phyloP scores from a whole-genome alignment of 2,329 filamentous ascomycete species.

The Pleochaeta shiraiana region DNA sequence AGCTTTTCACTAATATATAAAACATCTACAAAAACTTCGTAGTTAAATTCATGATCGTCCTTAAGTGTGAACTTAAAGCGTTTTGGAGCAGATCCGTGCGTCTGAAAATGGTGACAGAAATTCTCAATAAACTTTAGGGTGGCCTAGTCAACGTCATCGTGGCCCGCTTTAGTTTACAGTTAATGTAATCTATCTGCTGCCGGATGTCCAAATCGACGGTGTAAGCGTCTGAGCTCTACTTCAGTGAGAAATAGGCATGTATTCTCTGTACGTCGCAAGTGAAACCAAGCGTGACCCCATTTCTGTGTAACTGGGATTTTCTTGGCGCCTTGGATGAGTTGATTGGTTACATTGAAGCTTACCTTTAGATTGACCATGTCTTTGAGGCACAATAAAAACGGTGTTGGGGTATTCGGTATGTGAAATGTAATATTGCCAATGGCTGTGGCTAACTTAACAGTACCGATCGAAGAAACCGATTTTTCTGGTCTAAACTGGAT shows the following conservation, averaged over 20 bases:
- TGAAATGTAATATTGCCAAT: not conserved
- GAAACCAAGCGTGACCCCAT: conserved; percentile 2
- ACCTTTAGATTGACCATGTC: conserved; percentile 2
- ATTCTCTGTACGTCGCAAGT: not conserved
- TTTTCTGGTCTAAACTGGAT: not conserved
- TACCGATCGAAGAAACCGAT: not conserved
- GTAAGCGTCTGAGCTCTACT: not conserved
- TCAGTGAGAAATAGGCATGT: conserved; percentile 1
- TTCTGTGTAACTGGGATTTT: not conserved
- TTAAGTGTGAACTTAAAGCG: conserved; percentile 5
- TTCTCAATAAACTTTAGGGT: not conserved
- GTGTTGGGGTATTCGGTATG: conserved; percentile 1
- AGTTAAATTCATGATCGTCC: conserved; percentile 5
- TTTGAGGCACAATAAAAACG: not conserved
- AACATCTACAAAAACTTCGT: conserved; percentile 4
- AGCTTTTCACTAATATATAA: not conserved
- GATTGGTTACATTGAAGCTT: conserved; percentile 3
- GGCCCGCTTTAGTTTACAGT: not conserved
- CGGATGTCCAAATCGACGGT: not conserved
- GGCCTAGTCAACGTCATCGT: not conserved
- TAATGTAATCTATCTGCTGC: not conserved
- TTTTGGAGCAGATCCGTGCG: not conserved
- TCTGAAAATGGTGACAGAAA: conserved; percentile 2
- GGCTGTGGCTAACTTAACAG: not conserved
- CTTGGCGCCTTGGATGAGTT: not conserved